Evolutionary conservation across 2,329 filamentous ascomycete species (phyloP).

Genomic region (Paracoccidioides lutzii): DNA sequence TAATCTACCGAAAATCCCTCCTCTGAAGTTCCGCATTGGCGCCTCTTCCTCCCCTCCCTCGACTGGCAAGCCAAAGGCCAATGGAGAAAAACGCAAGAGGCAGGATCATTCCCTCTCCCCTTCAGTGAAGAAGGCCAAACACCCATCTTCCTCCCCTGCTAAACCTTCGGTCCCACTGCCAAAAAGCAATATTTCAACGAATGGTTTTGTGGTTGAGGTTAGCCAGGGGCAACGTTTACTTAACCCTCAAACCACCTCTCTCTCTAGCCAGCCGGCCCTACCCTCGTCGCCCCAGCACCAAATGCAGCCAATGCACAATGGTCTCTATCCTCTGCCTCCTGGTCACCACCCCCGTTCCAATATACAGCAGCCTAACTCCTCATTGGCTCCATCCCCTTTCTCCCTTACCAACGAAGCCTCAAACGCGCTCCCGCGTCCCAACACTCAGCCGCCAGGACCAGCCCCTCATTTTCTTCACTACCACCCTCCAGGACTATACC

Average conservation of each 20-base stretch:
- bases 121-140: slow-evolving; percentile 16
- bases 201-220: background rate
- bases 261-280: background rate
- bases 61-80: slow-evolving; percentile 7
- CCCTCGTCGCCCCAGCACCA: background rate
- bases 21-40: slow-evolving; percentile 45
- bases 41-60: slow-evolving; percentile 36
- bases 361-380: background rate
- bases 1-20: slow-evolving; percentile 48
- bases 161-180: background rate
- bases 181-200: background rate
- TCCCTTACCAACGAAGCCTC: background rate
- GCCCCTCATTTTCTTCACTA: slow-evolving; percentile 7
- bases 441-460: background rate
- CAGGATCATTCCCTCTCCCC: slow-evolving; percentile 13
- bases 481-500: slow-evolving; percentile 2
- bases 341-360: background rate
- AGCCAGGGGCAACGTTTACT: background rate
- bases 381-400: background rate
- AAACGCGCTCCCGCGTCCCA: background rate
- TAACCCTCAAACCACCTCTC: background rate
- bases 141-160: slow-evolving; percentile 1
- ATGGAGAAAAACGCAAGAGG: slow-evolving; percentile 14
- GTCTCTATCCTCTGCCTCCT: background rate
- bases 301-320: background rate